Base-by-base conservation (phyloP, 345 rosid species). In the Theobroma cacao region DNA sequence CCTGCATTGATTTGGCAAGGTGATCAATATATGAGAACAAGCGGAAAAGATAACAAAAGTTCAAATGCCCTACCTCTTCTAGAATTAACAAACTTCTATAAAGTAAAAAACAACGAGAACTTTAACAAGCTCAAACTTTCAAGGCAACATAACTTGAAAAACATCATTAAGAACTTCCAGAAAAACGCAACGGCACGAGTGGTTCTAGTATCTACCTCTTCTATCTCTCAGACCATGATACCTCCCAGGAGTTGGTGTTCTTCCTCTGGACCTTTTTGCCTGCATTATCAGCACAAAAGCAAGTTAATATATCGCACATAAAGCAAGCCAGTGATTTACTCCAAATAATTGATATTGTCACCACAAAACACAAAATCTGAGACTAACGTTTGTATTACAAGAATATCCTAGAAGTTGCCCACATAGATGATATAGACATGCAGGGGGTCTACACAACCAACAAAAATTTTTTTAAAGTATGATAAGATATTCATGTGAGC, bases 191-290 rank as follows among this genome's bases (percentile, higher is more conserved):
- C n/a, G 40, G 41, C 18, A 53, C 72, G 47, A 76, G 38, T 18
- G 62, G 40, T 69, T 73, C 7, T 22, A 41, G 52, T 11, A 34
- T 65, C 4, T 75, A 89, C 94, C 91, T 83, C 82, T 86, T 74
- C 75, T 82, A 0, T 87, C 92, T 84, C 81, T 85, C 77, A 85
- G 78, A 18, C 92, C 94, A 1, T 84, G 89, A 78, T 89, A 91
- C 76, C 79, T 84, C 36, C 94, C 92, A 20, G 92, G 91, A 24
- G 94, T 91, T 1, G 92, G 92, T 36, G 92, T 88, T 84, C 92
- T 85, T 47, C 92, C 94, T 73, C 92, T 86, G 6, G 68, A 75
- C 82, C 92, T 86, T 80, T 86, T 91, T 48, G 94, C 94, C 94
- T 91, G 85, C 77, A 84, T 59, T 73, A 30, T 45, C 60, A 24